Percentiles rank a stretch among this genome's conserved stretches.
Evolutionary conservation across 2,329 filamentous ascomycete species (phyloP).

Genomic region (Aspergillus arachidicola): DNA sequence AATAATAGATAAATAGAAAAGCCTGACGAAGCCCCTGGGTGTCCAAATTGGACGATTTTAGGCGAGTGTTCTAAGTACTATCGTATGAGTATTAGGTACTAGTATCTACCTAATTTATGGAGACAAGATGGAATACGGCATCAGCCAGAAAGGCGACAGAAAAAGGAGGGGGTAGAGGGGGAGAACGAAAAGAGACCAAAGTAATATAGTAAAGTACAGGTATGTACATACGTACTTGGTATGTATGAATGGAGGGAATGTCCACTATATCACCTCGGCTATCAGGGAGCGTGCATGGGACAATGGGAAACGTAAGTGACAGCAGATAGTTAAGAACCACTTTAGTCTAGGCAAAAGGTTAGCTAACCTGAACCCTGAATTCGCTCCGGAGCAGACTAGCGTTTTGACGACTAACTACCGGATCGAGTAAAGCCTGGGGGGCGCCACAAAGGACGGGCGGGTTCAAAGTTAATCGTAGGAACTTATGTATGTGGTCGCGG

Average conservation of each 20-base stretch:
- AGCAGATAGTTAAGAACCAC: neutral
- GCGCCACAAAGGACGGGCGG: neutral
- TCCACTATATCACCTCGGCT: constrained; percentile 7
- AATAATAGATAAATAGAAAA: neutral
- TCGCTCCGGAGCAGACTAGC: neutral
- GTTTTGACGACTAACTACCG: neutral
- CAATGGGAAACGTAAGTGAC: constrained; percentile 4
- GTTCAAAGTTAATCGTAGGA: constrained; percentile 6
- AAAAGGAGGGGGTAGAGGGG: neutral
- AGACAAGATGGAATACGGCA: neutral
- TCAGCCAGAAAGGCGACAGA: neutral
- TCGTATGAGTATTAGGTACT: neutral
- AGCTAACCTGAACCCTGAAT: constrained; percentile 4
- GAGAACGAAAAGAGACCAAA: neutral
- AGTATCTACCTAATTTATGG: neutral
- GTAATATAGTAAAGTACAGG: neutral
- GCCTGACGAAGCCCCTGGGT: neutral
- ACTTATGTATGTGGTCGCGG: constrained; percentile 1
- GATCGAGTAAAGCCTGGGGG: neutral
- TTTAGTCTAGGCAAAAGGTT: neutral
- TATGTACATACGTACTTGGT: neutral
- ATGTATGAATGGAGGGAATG: neutral
- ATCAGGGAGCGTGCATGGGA: constrained; percentile 7
- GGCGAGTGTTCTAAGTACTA: neutral
- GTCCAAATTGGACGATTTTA: neutral